Evolutionary conservation across 805 yeast species (phyloP).

Genomic region (Tetrapisispora phaffii): DNA sequence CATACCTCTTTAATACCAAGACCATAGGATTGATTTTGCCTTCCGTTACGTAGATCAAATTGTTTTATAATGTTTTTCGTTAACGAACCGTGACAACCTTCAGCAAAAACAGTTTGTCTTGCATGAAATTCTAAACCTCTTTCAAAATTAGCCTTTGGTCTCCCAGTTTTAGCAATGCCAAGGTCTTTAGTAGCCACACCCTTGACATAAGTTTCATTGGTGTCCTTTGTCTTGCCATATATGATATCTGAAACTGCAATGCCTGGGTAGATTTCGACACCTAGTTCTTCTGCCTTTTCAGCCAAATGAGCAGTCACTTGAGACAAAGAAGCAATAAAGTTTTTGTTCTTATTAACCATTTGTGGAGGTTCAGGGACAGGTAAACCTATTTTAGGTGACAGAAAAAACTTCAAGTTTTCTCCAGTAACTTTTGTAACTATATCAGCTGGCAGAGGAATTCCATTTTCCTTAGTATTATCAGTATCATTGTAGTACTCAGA

Average conservation of each 20-base stretch:
- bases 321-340: constrained; percentile 76
- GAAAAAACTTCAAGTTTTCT: constrained; percentile 63
- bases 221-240: constrained; percentile 36
- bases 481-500: constrained; percentile 30
- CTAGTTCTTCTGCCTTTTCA: constrained; percentile 84
- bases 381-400: constrained; percentile 42
- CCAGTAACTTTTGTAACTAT: constrained; percentile 62
- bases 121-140: constrained; percentile 97
- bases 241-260: constrained; percentile 76
- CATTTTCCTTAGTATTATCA: constrained; percentile 30
- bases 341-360: constrained; percentile 68
- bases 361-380: constrained; percentile 92
- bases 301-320: constrained; percentile 74
- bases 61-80: constrained; percentile 65
- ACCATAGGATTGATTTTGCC: constrained; percentile 80
- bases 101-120: constrained; percentile 79
- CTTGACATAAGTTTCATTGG: constrained; percentile 35
- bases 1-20: constrained; percentile 94
- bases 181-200: constrained; percentile 94
- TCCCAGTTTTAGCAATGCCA: constrained; percentile 70
- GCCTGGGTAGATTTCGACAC: constrained; percentile 89
- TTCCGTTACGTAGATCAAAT: constrained; percentile 55
- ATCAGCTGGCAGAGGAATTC: constrained; percentile 71
- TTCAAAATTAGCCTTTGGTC: constrained; percentile 76
- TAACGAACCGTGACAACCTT: constrained; percentile 97